Evolutionary conservation across 1,284 basidiomycete species (phyloP).

Genomic region (Cutaneotrichosporon mucoides): DNA sequence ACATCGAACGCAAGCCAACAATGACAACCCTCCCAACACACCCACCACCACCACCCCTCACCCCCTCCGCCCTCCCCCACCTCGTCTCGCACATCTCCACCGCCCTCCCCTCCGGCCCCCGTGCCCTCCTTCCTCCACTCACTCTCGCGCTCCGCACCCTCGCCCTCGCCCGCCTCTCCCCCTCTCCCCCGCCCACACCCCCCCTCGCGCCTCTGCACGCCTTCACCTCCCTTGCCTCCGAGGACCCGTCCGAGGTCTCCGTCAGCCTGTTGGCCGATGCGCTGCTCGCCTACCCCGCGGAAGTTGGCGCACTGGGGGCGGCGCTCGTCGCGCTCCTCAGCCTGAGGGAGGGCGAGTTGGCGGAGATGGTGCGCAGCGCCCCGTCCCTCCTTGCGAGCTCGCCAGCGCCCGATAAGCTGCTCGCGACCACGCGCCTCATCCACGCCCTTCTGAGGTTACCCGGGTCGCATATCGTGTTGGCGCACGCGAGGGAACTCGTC

Average conservation of each 20-base stretch:
- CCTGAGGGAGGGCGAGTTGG: not conserved
- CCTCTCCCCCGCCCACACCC: not conserved
- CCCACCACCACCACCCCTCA: too few species aligned
- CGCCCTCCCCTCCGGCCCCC: slow-evolving; percentile 2
- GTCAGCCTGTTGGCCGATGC: slow-evolving; percentile 11
- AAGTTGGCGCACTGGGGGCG: slow-evolving; percentile 1
- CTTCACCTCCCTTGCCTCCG: slow-evolving; percentile 4
- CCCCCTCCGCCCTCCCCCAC: slow-evolving; percentile 5
- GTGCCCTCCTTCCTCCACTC: slow-evolving; percentile 5
- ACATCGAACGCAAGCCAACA: too few species aligned
- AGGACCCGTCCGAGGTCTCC: not conserved
- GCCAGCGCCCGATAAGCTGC: not conserved
- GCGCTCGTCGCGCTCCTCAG: slow-evolving; percentile 6
- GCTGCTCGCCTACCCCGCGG: slow-evolving; percentile 18
- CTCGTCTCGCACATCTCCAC: slow-evolving; percentile 4
- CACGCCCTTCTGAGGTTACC: slow-evolving; percentile 11
- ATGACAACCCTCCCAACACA: too few species aligned
- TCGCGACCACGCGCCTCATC: slow-evolving; percentile 9
- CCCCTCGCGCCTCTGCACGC: slow-evolving; percentile 14
- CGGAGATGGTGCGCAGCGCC: not conserved
- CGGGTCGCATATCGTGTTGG: slow-evolving; percentile 2
- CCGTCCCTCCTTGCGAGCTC: too few species aligned
- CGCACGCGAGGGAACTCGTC: slow-evolving; percentile 14
- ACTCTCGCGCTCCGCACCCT: slow-evolving; percentile 6
- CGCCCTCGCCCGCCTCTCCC: slow-evolving; percentile 7